A percentile compares a stretch with the other conserved stretches of the same genome.
Evolutionary conservation across 2,329 filamentous ascomycete species (phyloP).

Genomic region (Lasiodiplodia sp.): DNA sequence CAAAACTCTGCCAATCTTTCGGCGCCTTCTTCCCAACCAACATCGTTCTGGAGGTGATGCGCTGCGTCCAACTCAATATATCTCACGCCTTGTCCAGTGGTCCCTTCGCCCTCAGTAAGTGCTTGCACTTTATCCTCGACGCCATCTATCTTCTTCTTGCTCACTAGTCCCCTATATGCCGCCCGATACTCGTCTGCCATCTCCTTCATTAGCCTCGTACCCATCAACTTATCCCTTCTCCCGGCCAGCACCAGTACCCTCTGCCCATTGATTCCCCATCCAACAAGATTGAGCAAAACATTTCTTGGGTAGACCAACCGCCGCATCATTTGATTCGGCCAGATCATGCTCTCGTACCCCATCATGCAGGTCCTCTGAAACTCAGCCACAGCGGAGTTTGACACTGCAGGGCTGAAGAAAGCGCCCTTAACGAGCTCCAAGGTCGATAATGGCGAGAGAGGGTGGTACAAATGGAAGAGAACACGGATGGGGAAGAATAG

Average conservation of each 20-base stretch:
- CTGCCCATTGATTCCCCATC: conserved; percentile 45
- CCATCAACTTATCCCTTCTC: conserved; percentile 53
- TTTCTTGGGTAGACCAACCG: conserved; percentile 52
- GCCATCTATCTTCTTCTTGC: conserved; percentile 42
- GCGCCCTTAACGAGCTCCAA: conserved; percentile 56
- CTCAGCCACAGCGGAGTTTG: conserved; percentile 48
- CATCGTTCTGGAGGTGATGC: conserved; percentile 63
- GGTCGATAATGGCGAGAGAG: conserved; percentile 61
- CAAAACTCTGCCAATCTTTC: conserved; percentile 35
- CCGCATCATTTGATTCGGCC: conserved; percentile 59
- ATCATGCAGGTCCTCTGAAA: conserved; percentile 55
- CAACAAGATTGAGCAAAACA: conserved; percentile 48
- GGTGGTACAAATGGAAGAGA: conserved; percentile 57
- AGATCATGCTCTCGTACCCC: conserved; percentile 60
- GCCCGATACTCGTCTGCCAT: conserved; percentile 46
- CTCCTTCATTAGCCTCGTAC: conserved; percentile 43
- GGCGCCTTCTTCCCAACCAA: conserved; percentile 57
- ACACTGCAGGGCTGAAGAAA: conserved; percentile 59
- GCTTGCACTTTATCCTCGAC: conserved; percentile 14
- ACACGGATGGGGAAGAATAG: conserved; percentile 58
- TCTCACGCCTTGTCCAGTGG: conserved; percentile 45
- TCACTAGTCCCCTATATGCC: conserved; percentile 43
- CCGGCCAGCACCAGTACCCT: conserved; percentile 39
- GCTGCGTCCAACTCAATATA: conserved; percentile 54
- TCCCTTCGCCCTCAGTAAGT: conserved; percentile 16